These are phyloP conservation scores for Colletotrichum gigasporum DNA, from an alignment of 2,329 filamentous ascomycete genomes.

Conservation along the genomic window DNA sequence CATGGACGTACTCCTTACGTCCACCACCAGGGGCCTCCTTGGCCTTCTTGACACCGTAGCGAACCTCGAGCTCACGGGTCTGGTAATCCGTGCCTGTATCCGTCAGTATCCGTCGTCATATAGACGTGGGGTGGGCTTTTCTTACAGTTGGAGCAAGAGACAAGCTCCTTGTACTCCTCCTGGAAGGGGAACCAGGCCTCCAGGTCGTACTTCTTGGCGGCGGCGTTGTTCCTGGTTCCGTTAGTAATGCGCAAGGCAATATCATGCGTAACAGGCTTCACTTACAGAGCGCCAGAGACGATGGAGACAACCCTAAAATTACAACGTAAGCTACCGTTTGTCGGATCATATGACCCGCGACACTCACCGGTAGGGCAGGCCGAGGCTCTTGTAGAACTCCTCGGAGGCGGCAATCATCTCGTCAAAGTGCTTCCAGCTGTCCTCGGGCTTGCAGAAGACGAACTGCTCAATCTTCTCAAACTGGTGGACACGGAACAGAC, in stretches of 20 bases:
- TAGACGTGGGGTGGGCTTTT: slow-evolving; percentile 75
- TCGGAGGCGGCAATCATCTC: slow-evolving; percentile 91
- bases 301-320: slow-evolving; percentile 76
- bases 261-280: neutral
- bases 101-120: neutral
- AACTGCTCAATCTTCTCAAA: slow-evolving; percentile 95
- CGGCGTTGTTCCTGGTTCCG: slow-evolving; percentile 59
- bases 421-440: slow-evolving; percentile 93
- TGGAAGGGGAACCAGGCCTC: slow-evolving; percentile 98
- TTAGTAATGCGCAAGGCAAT: too few relatives aligned
- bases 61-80: slow-evolving; percentile 90
- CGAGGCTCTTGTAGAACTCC: slow-evolving; percentile 92
- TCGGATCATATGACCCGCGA: neutral
- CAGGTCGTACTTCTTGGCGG: slow-evolving; percentile 92
- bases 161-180: slow-evolving; percentile 97
- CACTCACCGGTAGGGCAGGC: slow-evolving; percentile 78
- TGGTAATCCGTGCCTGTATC: slow-evolving; percentile 64
- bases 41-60: slow-evolving; percentile 81
- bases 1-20: slow-evolving; percentile 93
- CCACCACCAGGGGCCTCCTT: slow-evolving; percentile 34
- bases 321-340: neutral
- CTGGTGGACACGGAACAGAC: slow-evolving; percentile 97
- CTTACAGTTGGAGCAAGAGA: slow-evolving; percentile 91
- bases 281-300: slow-evolving; percentile 84
- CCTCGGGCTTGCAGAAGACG: slow-evolving; percentile 82